A percentile compares a stretch with the other conserved stretches of the same genome.
phyloP scores from a whole-genome alignment of 805 yeast genomes.

The Candida maltosa region DNA sequence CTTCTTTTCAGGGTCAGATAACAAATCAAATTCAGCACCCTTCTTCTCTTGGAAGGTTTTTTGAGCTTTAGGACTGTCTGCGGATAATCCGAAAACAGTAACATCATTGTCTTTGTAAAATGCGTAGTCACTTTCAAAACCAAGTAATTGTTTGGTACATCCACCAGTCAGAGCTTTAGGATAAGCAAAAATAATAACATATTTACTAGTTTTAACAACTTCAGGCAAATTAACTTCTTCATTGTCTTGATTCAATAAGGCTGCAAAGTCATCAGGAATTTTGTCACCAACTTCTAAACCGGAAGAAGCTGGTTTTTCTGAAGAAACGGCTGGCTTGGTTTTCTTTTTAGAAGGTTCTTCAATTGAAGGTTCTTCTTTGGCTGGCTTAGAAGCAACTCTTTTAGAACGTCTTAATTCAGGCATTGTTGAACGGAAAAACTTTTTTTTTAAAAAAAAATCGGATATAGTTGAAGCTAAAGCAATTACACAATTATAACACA shows the following conservation, averaged over 20 bases:
- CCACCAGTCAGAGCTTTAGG: slow-evolving; percentile 96
- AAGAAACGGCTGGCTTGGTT: slow-evolving; percentile 2
- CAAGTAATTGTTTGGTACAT: slow-evolving; percentile 92
- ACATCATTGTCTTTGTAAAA: slow-evolving; percentile 49
- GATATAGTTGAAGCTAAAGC: no score
- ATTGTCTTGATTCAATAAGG: slow-evolving; percentile 68
- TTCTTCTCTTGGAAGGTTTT: slow-evolving; percentile 72
- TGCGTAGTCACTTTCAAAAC: slow-evolving; percentile 68
- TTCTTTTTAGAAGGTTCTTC: slow-evolving; percentile 19
- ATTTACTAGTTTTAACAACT: slow-evolving; percentile 28
- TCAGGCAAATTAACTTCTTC: slow-evolving; percentile 38
- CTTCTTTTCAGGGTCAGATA: slow-evolving; percentile 71
- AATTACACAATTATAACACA: no score
- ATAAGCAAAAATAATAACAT: slow-evolving; percentile 55
- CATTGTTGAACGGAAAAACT: not conserved
- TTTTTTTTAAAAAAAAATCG: no score
- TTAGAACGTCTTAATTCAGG: slow-evolving; percentile 36
- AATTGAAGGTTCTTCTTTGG: slow-evolving; percentile 8
- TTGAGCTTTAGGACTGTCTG: slow-evolving; percentile 80
- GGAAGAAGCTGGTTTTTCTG: slow-evolving; percentile 4
- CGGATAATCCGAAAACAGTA: slow-evolving; percentile 74
- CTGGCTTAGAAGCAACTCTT: slow-evolving; percentile 19
- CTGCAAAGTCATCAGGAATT: slow-evolving; percentile 66
- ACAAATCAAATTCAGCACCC: slow-evolving; percentile 64
- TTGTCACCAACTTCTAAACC: slow-evolving; percentile 51